Evolutionary conservation across 2,329 filamentous ascomycete species (phyloP).

Genomic region (Beauveria australis): DNA sequence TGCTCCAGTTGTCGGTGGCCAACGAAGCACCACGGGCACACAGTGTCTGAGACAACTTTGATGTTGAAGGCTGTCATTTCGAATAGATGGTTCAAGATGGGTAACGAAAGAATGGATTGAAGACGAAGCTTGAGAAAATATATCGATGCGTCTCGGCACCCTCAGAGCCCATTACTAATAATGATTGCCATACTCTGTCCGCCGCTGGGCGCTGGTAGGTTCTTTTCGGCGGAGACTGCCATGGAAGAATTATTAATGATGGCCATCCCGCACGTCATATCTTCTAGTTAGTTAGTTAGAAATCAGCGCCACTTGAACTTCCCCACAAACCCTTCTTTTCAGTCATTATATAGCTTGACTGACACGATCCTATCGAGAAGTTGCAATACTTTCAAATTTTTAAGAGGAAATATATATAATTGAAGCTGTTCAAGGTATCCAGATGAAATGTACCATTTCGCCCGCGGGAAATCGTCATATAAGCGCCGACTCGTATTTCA

Average conservation of each 20-base stretch:
- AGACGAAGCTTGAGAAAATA: too few relatives aligned
- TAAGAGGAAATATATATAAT: too few relatives aligned
- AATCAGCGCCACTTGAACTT: not conserved
- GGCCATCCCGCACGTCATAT: not conserved
- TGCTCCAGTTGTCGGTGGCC: constrained; percentile 36
- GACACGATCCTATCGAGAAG: too few relatives aligned
- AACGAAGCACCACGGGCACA: constrained; percentile 46
- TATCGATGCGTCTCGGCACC: not conserved
- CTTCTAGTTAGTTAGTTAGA: not conserved
- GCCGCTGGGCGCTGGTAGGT: too few relatives aligned
- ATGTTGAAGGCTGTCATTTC: constrained; percentile 51
- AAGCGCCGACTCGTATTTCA: not conserved
- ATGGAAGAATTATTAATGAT: not conserved
- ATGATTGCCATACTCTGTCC: too few relatives aligned
- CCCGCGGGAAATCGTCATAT: too few relatives aligned
- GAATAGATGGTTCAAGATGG: too few relatives aligned
- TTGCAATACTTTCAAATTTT: too few relatives aligned
- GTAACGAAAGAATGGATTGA: not conserved
- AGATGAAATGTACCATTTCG: too few relatives aligned
- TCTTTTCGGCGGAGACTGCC: too few relatives aligned
- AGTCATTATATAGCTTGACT: too few relatives aligned
- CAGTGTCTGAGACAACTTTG: constrained; percentile 40
- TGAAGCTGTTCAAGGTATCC: not conserved
- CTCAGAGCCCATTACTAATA: not conserved
- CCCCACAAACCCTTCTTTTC: not conserved